Base-by-base conservation (phyloP, 2,329 filamentous ascomycete species). In the Fusarium albidum region DNA sequence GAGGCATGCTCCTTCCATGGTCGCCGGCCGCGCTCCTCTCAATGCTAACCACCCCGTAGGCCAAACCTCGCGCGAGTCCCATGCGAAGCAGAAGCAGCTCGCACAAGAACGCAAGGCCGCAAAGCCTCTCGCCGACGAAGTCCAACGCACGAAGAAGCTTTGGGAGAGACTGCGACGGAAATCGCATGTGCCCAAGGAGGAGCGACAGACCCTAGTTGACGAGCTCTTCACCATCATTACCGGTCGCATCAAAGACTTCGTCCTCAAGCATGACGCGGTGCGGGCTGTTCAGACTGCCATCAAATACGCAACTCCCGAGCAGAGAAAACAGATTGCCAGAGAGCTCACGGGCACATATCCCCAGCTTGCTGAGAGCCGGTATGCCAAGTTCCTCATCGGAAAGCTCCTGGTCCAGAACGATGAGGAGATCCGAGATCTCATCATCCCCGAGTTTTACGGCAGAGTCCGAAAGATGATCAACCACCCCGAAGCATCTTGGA, bases 181-280 rank as follows among this genome's bases (percentile, higher is more conserved):
- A 78, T 96, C 93, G 3, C 92, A 97, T 68, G 92, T 99, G 2
- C 90, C 92, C 33, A 87, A 89, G 67, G 91, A 96, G 32, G 93
- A 99, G 78, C 85, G 95, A 58, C 89, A 94, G 73, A 83, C 89
- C 71, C 83, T 99, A 33, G 90, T 98, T 40, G 84, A 88, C 55
- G 94, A 99, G 78, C 83, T 99, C 21, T 98, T 96, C 73, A 82
- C 83, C 51, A 96, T 99, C 69, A 90, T 97, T 67, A 95, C 91
- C 18, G 94, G 93, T 46, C 86, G 90, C 52, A 90, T 98, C 67
- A 92, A 91, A 75, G 95, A 98, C 58, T 96, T 98, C 64, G 94
- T 97, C 15, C 90, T 99, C 77, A 99, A 99, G 83, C 95, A 99
- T 74, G 95, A 99, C 72, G 91, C 92, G 29, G 94, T 96, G n/a